Conservation (phyloP, 495 filamentous ascomycete species). For the Tetracladium setigerum region DNA sequence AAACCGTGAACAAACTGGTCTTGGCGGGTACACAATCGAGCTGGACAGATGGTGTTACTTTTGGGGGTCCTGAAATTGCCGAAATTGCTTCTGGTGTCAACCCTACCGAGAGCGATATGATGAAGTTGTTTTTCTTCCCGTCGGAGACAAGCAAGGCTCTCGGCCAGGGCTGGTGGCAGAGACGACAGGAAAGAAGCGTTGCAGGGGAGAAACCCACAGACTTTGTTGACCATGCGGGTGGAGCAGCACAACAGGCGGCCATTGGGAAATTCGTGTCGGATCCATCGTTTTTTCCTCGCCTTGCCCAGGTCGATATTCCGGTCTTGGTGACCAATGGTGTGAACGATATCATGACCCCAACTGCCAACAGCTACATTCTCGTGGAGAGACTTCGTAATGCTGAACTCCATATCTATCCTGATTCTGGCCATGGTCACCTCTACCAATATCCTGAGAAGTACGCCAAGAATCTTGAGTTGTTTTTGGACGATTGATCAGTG, state of each 20-base stretch:
- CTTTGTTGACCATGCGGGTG: too few relatives aligned
- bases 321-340: slow-evolving; percentile 28
- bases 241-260: too few relatives aligned
- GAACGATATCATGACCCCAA: slow-evolving; percentile 27
- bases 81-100: background rate
- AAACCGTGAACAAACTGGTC: slow-evolving; percentile 16
- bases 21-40: slow-evolving; percentile 15
- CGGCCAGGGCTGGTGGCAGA: background rate
- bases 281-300: slow-evolving; percentile 6
- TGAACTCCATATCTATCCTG: slow-evolving; percentile 25
- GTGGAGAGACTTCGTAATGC: slow-evolving; percentile 23
- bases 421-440: slow-evolving; percentile 25
- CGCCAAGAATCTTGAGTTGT: slow-evolving; percentile 8
- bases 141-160: background rate
- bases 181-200: background rate
- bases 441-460: slow-evolving; percentile 24
- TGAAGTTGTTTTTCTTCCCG: slow-evolving; percentile 1
- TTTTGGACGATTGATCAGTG: background rate
- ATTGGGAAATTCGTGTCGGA: too few relatives aligned
- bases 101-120: background rate
- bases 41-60: background rate
- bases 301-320: slow-evolving; percentile 23
- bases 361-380: slow-evolving; percentile 24
- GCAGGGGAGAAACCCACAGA: background rate
- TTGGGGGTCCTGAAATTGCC: background rate